Evolutionary conservation across 2,329 filamentous ascomycete genomes (phyloP).

Genomic region (Niveomyces coronatus): DNA sequence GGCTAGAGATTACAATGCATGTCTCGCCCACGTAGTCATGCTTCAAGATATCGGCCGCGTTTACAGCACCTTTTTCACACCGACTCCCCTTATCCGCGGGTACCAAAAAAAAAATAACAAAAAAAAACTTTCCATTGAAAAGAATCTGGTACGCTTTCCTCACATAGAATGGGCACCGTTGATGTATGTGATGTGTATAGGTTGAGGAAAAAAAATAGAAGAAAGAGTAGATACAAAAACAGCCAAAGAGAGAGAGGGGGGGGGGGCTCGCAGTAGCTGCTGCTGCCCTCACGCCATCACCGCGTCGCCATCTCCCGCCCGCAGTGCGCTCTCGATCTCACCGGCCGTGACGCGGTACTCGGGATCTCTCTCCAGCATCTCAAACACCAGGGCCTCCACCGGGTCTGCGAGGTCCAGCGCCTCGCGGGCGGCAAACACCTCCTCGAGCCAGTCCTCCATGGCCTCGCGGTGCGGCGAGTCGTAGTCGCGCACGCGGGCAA

Average conservation of each 20-base stretch:
- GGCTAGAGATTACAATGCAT: conserved; percentile 6
- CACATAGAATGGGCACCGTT: too few species aligned
- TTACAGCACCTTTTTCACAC: too few species aligned
- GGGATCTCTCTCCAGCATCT: conserved; percentile 3
- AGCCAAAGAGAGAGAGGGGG: too few species aligned
- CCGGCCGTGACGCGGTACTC: background rate
- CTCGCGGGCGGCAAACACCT: background rate
- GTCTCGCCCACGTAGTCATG: background rate
- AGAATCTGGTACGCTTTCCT: background rate
- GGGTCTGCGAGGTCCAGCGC: background rate
- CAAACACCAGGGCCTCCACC: background rate
- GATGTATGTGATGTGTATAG: too few species aligned
- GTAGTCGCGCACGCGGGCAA: background rate
- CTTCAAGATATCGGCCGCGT: too few species aligned
- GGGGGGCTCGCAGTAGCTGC: too few species aligned
- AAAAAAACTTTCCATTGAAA: background rate
- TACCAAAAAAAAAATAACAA: too few species aligned
- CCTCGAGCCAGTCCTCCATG: conserved; percentile 1
- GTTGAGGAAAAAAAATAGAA: too few species aligned
- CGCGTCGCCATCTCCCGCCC: conserved; percentile 1
- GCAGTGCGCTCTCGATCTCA: background rate
- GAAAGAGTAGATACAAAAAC: too few species aligned
- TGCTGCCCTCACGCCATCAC: too few species aligned
- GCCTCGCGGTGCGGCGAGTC: background rate
- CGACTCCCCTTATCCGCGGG: too few species aligned